Percentiles rank a stretch among this genome's conserved stretches.
Evolutionary conservation across 2,329 filamentous ascomycete species (phyloP).

Genomic region (Talaromyces atroroseus): DNA sequence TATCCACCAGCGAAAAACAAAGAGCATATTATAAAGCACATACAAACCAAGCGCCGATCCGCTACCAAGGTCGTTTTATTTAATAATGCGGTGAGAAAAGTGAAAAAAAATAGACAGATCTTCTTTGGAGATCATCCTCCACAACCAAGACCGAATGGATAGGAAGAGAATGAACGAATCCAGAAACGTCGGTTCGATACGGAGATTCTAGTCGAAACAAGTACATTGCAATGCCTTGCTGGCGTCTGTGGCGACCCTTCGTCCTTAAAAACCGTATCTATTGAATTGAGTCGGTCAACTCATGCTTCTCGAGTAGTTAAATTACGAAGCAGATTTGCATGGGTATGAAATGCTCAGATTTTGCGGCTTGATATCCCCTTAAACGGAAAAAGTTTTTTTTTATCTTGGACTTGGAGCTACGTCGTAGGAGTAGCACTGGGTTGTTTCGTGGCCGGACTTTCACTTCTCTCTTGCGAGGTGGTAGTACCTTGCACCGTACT

Average conservation of each 20-base stretch:
- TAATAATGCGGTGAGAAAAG: neutral
- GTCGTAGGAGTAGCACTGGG: slow-evolving; percentile 15
- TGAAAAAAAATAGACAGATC: neutral
- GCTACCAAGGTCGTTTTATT: slow-evolving; percentile 1
- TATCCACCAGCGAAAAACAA: neutral
- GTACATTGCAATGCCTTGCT: neutral
- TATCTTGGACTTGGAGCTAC: neutral
- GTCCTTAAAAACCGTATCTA: neutral
- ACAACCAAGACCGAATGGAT: neutral
- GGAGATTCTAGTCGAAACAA: neutral
- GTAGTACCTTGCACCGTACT: slow-evolving; percentile 13
- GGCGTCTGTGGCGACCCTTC: neutral
- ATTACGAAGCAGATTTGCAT: neutral
- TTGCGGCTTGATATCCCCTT: neutral
- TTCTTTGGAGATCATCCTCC: neutral
- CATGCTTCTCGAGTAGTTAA: neutral
- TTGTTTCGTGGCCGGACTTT: slow-evolving; percentile 26
- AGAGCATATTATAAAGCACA: neutral
- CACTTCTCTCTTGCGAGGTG: slow-evolving; percentile 30
- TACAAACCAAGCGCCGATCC: slow-evolving; percentile 2
- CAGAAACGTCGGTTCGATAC: neutral
- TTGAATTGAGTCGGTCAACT: neutral
- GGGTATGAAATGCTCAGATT: neutral
- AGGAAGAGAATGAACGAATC: neutral
- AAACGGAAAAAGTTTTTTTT: neutral